Evolutionary conservation across 345 rosid genomes (phyloP), one percentile per base, ranked within the genome.

Genomic region (Corchorus capsularis): DNA sequence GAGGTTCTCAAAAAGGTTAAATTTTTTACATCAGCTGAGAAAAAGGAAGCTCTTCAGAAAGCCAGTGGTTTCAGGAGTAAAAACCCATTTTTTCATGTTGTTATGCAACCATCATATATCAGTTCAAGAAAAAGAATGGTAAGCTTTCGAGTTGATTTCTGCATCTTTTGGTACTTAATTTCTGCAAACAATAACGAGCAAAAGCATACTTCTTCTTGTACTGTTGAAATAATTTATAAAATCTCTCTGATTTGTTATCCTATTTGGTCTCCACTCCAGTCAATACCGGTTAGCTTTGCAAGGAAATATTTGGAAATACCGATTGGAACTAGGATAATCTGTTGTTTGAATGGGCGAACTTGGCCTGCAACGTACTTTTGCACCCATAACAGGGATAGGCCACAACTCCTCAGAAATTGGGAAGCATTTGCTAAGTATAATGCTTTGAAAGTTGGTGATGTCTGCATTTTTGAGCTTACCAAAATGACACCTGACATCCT

Each of bases 11-110:
- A 27, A 27, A 27, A 1, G 27, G 27, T 27, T 27, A 27, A 27
- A 27, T 27, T 27, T 27, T 27, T 90, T 45, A 82, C 91, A 27
- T 27, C 27, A 27, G 27, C 27, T 27, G 27, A 27, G 27, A 27
- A 27, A 27, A 27, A 27, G 0, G 27, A 27, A 27, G 27, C 27
- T 27, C 27, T 27, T 27, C 27, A 27, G 27, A 27, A 27, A 27
- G 27, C 27, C 27, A 27, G 27, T 27, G 27, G 27, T 27, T 27
- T 27, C 27, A 27, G 27, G 1, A 27, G 27, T 27, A 27, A 27
- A 27, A 27, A 27, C 27, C 27, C 27, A 27, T 27, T 27, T 27
- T 27, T 27, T 27, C 27, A 0, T 27, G 27, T 27, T 27, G 27
- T 27, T 27, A 27, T 27, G 27, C 27, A 27, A 27, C 27, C 27